Percentiles rank a stretch among this genome's conserved stretches.
Conservation (phyloP, 139 green algal species). For the Limnomonas spitsbergensis region DNA sequence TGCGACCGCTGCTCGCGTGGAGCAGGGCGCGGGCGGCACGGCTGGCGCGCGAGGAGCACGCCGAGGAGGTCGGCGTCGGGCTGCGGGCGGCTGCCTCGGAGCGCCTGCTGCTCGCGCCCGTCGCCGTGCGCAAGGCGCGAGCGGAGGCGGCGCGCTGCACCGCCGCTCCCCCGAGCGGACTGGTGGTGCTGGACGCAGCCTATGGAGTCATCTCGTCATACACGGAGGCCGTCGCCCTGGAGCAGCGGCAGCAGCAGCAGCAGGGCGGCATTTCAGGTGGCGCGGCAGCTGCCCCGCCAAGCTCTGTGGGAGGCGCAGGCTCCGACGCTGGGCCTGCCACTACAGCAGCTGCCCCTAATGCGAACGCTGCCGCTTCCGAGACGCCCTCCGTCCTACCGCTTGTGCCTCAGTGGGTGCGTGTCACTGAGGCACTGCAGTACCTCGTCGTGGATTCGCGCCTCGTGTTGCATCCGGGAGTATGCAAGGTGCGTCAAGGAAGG, state of each 20-base stretch:
- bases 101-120: constrained; percentile 32
- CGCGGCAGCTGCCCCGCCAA: background rate
- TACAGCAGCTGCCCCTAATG: too few species aligned
- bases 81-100: constrained; percentile 23
- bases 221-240: background rate
- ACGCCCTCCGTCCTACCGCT: background rate
- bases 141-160: constrained; percentile 25
- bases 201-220: constrained; percentile 36
- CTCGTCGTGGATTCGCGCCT: constrained; percentile 42
- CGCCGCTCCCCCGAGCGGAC: background rate
- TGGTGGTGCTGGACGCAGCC: constrained; percentile 47
- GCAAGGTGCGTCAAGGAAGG: constrained; percentile 37
- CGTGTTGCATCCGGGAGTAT: constrained; percentile 38
- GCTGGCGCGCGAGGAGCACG: constrained; percentile 18
- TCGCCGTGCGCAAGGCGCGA: constrained; percentile 30
- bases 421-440: constrained; percentile 57
- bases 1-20: constrained; percentile 40
- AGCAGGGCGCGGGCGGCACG: constrained; percentile 6
- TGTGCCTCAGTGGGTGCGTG: constrained; percentile 39
- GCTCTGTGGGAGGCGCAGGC: background rate
- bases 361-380: background rate
- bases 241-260: background rate
- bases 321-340: too few species aligned
- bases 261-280: background rate
- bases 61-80: constrained; percentile 16